These are phyloP conservation scores for Triglochin maritima DNA, from an alignment of 106 monocot genomes.

Conservation along the genomic window DNA sequence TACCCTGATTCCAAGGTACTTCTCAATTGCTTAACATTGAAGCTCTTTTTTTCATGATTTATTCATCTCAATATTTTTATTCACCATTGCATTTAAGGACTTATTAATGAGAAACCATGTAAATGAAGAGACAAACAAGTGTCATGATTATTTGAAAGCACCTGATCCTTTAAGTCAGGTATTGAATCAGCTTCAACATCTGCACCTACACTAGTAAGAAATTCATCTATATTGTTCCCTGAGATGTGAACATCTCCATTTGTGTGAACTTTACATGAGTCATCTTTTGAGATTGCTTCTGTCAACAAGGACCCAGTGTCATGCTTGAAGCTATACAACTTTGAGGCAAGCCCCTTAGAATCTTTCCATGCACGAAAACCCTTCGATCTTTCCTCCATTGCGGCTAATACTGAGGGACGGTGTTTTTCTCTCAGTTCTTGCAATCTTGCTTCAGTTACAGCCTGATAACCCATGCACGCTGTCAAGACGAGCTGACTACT, in stretches of 20 bases:
- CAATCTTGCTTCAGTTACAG: constrained; percentile 56
- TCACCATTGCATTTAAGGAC: too few relatives aligned
- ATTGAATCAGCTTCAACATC: constrained; percentile 51
- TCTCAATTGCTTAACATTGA: too few relatives aligned
- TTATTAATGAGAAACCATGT: background rate
- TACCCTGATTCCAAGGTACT: too few relatives aligned
- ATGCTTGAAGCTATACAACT: constrained; percentile 88
- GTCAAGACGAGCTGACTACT: constrained; percentile 90
- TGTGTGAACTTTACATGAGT: constrained; percentile 9
- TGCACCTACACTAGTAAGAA: constrained; percentile 24
- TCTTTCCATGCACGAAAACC: constrained; percentile 56
- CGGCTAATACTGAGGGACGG: constrained; percentile 47
- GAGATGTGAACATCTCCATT: constrained; percentile 27
- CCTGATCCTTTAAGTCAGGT: constrained; percentile 84
- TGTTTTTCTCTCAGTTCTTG: constrained; percentile 59
- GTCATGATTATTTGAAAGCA: constrained; percentile 11
- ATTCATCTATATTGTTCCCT: constrained; percentile 31
- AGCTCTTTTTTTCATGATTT: too few relatives aligned
- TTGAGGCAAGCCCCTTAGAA: constrained; percentile 63
- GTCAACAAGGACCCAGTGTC: constrained; percentile 37
- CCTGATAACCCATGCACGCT: constrained; percentile 91
- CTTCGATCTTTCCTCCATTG: constrained; percentile 76
- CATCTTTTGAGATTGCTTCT: constrained; percentile 33
- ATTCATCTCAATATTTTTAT: too few relatives aligned
- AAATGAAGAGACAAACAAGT: background rate